Conservation (phyloP, 1,139 yeast genomes). For the Yamadazyma oceani region DNA sequence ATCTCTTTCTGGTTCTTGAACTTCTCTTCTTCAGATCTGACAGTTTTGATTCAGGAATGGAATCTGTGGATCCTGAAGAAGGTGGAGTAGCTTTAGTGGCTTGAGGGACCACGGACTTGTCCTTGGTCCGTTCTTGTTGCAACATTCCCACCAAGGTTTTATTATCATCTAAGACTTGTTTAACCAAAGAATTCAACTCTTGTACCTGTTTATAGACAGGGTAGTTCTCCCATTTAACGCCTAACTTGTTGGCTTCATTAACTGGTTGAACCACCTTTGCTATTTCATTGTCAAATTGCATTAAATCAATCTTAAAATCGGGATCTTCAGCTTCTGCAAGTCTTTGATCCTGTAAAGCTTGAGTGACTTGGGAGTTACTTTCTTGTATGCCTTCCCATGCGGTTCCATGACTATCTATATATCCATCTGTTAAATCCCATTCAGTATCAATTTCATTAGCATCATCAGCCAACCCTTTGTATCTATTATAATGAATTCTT, state of each 20-base stretch:
- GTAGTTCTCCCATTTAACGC: conserved; percentile 68
- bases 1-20: no score
- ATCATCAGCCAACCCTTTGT: conserved; percentile 68
- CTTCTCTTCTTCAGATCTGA: no score
- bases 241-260: conserved; percentile 50
- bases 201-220: conserved; percentile 53
- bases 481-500: conserved; percentile 70
- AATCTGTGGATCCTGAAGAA: no score
- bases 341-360: conserved; percentile 50
- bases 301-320: conserved; percentile 53
- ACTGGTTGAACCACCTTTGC: conserved; percentile 56
- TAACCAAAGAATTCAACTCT: conserved; percentile 42
- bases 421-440: conserved; percentile 86
- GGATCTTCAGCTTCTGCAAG: conserved; percentile 75
- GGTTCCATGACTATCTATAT: conserved; percentile 36
- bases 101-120: no score
- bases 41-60: no score
- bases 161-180: conserved; percentile 44
- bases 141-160: conserved; percentile 29
- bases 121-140: not conserved
- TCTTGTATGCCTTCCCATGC: conserved; percentile 44
- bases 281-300: conserved; percentile 50
- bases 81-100: no score
- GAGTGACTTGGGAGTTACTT: conserved; percentile 35
- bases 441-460: conserved; percentile 77